These are phyloP conservation scores for Globisporangium solare DNA, from an alignment of 352 stramenopile genomes.

Conservation along the genomic window DNA sequence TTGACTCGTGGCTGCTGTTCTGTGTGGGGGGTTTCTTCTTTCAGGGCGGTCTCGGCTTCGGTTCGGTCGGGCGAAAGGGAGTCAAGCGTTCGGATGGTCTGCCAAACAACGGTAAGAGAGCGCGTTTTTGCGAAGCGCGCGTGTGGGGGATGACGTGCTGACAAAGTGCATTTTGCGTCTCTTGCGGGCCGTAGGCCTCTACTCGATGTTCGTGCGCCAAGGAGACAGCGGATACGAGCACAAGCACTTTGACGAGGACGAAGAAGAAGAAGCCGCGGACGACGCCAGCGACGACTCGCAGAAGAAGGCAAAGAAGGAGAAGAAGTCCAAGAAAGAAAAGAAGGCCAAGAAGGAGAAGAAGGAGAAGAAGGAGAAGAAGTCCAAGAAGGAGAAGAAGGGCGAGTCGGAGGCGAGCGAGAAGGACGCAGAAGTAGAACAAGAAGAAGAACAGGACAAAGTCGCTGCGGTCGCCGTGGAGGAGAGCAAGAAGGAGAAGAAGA, in stretches of 20 bases:
- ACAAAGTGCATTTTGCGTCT: background rate
- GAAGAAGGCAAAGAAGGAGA: constrained; percentile 24
- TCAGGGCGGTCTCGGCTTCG: constrained; percentile 71
- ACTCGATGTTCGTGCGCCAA: constrained; percentile 83
- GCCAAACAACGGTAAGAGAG: constrained; percentile 53
- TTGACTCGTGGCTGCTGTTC: constrained; percentile 4
- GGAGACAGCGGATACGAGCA: constrained; percentile 71
- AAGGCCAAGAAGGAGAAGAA: constrained; percentile 21
- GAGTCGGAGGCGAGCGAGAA: constrained; percentile 14
- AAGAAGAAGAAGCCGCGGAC: constrained; percentile 18
- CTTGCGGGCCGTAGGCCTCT: constrained; percentile 31
- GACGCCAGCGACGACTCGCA: constrained; percentile 18
- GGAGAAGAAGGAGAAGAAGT: constrained; percentile 16
- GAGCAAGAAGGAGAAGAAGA: constrained; percentile 18
- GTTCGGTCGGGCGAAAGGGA: constrained; percentile 42
- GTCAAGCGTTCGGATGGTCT: constrained; percentile 67
- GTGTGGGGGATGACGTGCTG: background rate
- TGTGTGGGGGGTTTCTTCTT: background rate
- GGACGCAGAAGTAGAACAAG: too few relatives aligned
- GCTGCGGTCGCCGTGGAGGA: background rate
- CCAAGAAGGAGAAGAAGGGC: constrained; percentile 13
- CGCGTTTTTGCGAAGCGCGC: too few relatives aligned
- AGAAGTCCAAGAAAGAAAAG: constrained; percentile 23
- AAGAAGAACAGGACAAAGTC: constrained; percentile 38
- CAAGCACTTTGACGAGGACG: constrained; percentile 74